phyloP scores from a whole-genome alignment of 225 moss, liverwort and hornwort genomes.

The Antitrichia curtipendula region DNA sequence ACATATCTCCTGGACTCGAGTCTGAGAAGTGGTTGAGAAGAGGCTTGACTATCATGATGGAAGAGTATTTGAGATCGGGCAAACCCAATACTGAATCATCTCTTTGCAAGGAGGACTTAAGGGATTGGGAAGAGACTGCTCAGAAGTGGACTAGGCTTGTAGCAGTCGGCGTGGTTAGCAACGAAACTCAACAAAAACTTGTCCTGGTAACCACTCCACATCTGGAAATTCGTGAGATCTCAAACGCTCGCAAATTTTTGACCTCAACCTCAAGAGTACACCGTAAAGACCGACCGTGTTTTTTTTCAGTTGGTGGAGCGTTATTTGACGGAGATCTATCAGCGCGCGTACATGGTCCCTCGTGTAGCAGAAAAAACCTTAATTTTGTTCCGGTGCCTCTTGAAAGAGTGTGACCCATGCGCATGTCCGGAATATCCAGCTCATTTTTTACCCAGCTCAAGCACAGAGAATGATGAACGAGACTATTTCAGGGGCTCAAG shows the following conservation, averaged over 20 bases:
- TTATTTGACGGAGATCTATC: conserved; percentile 43
- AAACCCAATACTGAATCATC: conserved; percentile 6
- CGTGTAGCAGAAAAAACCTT: conserved; percentile 43
- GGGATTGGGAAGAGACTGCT: conserved; percentile 60
- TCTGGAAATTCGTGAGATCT: background rate
- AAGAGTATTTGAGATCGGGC: conserved; percentile 31
- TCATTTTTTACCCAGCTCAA: background rate
- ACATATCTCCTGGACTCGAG: background rate
- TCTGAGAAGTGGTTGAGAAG: conserved; percentile 50
- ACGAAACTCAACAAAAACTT: conserved; percentile 20
- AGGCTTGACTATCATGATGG: conserved; percentile 51
- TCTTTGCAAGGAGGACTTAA: conserved; percentile 48
- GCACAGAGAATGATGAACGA: background rate
- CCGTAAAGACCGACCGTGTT: background rate
- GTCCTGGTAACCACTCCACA: conserved; percentile 33
- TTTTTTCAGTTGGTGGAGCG: conserved; percentile 52
- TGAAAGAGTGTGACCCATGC: conserved; percentile 47
- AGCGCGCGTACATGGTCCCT: conserved; percentile 53
- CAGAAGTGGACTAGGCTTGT: conserved; percentile 56
- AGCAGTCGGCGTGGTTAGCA: conserved; percentile 30
- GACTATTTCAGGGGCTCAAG: conserved; percentile 1
- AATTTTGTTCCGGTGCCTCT: conserved; percentile 49
- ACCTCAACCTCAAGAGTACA: background rate
- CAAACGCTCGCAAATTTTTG: background rate
- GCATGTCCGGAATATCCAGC: background rate